Base-by-base conservation (phyloP, 2,329 filamentous ascomycete genomes). In the Cercospora zeina region DNA sequence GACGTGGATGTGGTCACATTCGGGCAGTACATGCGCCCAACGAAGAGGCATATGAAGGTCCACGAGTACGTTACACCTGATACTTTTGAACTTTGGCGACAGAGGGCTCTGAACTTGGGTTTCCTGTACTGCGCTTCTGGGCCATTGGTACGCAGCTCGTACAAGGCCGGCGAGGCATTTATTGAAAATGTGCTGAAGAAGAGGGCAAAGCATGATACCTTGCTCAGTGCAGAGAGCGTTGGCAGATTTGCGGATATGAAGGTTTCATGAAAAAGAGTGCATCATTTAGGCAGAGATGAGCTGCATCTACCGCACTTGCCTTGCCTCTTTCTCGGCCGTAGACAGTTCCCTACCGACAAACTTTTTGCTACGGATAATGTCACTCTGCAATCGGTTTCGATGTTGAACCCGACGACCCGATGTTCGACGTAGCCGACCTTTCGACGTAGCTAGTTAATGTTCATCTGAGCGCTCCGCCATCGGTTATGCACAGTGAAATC, bases 1-100 rank as follows among this genome's bases (percentile, higher is more conserved):
- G 81, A 90, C 63, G 93, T 97, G 50, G 95, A 99, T 70, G 91
- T 99, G 11, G 92, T 99, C 62, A 99, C 95, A 0, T 99, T 99
- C 70, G 95, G 95, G n/a, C 95, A 99, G 81, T 99, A 99, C 81
- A 99, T 99, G 95, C 90, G 93, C 10, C 95, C 95, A 1, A 99
- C 95, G 4, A 99, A 97, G 82, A 86, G 93, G 49, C 95, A 99
- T 77, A 93, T 99, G 86, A 89, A 96, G 77, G 95, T 99, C 33
- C 89, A 96, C 73, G 91, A 93, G 76, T 99, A 99, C 75, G 85
- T 99, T 51, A 93, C 92, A 0, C 95, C 95, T 0, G 90, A 89
- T 65, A 87, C 88, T 65, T 99, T 99, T 74, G 93, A 97, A 73
- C 80, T 89, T 72, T 99, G 95, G 95, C 86, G 90, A 64, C 86